These are phyloP conservation scores for Panicum miliaceum DNA, from an alignment of 176 grass and related monocot species.

Conservation along the genomic window DNA sequence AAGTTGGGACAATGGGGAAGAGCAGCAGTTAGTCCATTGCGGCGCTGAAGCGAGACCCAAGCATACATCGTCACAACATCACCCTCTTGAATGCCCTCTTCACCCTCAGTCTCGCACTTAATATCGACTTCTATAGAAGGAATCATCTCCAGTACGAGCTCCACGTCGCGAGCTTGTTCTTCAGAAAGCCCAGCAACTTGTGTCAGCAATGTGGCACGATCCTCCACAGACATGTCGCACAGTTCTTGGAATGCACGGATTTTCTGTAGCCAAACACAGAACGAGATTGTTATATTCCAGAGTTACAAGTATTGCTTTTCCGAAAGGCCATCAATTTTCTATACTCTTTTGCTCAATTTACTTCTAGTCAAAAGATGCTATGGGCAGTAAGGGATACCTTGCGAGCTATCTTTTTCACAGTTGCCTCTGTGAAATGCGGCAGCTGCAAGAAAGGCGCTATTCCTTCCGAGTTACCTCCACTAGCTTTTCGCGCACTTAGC, in stretches of 20 bases:
- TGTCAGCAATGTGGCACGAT: constrained; percentile 72
- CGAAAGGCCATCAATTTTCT: neutral
- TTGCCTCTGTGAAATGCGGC: constrained; percentile 81
- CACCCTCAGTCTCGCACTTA: constrained; percentile 95
- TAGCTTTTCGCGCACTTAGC: constrained; percentile 79
- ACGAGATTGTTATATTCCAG: constrained; percentile 2
- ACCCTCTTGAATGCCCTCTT: constrained; percentile 94
- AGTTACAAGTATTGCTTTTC: neutral
- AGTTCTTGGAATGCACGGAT: constrained; percentile 87
- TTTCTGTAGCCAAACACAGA: constrained; percentile 59
- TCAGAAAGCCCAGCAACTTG: constrained; percentile 79
- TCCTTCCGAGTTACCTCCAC: constrained; percentile 80
- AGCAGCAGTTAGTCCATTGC: constrained; percentile 80
- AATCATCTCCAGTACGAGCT: constrained; percentile 91
- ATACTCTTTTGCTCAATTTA: neutral
- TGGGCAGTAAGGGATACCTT: constrained; percentile 56
- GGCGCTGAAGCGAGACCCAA: constrained; percentile 81
- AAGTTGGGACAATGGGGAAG: constrained; percentile 80
- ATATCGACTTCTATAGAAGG: constrained; percentile 89
- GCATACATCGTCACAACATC: constrained; percentile 97
- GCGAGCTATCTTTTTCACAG: constrained; percentile 76
- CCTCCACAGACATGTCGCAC: constrained; percentile 60
- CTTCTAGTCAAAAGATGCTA: neutral
- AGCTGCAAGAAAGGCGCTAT: constrained; percentile 92
- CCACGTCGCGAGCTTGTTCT: constrained; percentile 64